Evolutionary conservation across 1,284 basidiomycete genomes (phyloP).

Genomic region (Puccinia novopanici): DNA sequence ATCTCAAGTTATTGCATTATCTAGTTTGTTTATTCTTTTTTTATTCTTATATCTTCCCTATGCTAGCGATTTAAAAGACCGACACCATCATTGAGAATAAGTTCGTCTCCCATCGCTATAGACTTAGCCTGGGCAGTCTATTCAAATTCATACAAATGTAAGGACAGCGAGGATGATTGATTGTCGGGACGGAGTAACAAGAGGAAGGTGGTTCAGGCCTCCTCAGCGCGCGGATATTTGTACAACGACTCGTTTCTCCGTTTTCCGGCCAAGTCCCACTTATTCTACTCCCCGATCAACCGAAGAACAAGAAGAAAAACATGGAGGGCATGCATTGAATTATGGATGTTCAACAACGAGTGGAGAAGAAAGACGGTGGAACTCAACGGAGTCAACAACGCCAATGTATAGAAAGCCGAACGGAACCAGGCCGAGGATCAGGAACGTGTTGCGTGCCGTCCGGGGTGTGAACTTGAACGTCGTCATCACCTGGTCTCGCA

Average conservation of each 20-base stretch:
- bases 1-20: too few relatives aligned
- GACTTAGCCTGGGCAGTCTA: background rate
- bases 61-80: background rate
- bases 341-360: background rate
- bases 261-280: constrained; percentile 47
- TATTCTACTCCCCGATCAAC: constrained; percentile 23
- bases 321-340: background rate
- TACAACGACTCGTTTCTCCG: constrained; percentile 27
- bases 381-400: constrained; percentile 44
- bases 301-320: background rate
- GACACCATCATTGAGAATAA: background rate
- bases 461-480: constrained; percentile 31
- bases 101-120: background rate
- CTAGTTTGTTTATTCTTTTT: too few relatives aligned
- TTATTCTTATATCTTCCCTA: background rate
- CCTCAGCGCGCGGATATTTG: constrained; percentile 34
- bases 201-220: background rate
- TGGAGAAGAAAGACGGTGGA: background rate
- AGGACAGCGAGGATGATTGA: background rate
- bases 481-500: constrained; percentile 51
- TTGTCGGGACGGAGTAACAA: background rate
- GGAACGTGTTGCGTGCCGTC: constrained; percentile 50
- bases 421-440: constrained; percentile 50
- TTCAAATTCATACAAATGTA: background rate
- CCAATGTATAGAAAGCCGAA: constrained; percentile 35